Conservation (phyloP, 192 early-diverging fungal species). For the Backusella tarrabulga region DNA sequence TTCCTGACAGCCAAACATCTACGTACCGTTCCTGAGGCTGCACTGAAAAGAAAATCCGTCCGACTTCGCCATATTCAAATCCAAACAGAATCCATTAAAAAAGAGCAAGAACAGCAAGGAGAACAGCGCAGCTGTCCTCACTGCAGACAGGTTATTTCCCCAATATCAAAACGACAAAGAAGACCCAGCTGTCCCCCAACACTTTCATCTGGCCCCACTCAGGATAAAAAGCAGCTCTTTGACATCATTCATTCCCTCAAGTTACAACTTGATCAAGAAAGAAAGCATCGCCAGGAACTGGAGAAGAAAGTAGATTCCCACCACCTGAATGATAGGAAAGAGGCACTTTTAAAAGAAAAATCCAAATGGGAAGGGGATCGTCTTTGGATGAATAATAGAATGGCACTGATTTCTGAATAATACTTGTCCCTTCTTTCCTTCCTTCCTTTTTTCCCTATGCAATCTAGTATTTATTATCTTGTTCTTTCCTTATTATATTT, state of each 20-base stretch:
- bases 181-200: constrained; percentile 12
- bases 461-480: background rate
- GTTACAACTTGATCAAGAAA: constrained; percentile 25
- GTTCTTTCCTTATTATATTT: no score
- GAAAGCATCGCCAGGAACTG: constrained; percentile 29
- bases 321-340: constrained; percentile 36
- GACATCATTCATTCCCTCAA: constrained; percentile 21
- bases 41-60: constrained; percentile 16
- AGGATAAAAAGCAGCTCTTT: background rate
- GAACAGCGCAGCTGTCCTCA: constrained; percentile 12
- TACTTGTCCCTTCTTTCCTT: no score
- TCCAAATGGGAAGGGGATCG: constrained; percentile 28
- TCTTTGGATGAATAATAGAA: constrained; percentile 20
- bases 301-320: constrained; percentile 40
- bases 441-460: no score
- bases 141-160: constrained; percentile 6
- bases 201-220: background rate
- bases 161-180: background rate
- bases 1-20: background rate
- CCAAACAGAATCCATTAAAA: constrained; percentile 12
- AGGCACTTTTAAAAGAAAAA: constrained; percentile 37
- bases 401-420: constrained; percentile 8
- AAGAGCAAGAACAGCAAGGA: background rate
- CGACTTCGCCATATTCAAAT: constrained; percentile 26
- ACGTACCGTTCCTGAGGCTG: background rate